phyloP scores from a whole-genome alignment of 2,329 filamentous ascomycete genomes.

The Fusarium coffeatum region DNA sequence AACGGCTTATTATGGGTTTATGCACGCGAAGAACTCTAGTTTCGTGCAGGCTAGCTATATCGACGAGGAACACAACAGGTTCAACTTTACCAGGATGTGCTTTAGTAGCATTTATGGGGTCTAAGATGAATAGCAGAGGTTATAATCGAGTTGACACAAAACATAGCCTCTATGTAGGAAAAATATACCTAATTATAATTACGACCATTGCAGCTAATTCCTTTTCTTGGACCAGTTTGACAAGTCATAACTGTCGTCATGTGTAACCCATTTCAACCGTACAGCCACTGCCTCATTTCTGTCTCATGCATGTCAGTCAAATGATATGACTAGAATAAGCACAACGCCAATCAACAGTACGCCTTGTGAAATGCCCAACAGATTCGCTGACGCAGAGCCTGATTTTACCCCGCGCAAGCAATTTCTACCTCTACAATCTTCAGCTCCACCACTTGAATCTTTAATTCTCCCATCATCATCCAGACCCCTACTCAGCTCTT shows the following conservation, averaged over 20 bases:
- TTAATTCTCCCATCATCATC: too few species aligned
- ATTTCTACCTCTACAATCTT: too few species aligned
- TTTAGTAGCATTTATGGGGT: slow-evolving; percentile 2
- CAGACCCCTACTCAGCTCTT: too few species aligned
- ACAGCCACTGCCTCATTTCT: background rate
- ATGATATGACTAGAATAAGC: background rate
- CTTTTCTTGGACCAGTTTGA: fast-evolving
- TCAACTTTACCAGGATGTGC: slow-evolving; percentile 16
- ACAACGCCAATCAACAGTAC: background rate
- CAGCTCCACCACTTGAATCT: too few species aligned
- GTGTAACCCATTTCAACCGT: background rate
- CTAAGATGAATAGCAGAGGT: fast-evolving
- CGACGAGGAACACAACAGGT: background rate
- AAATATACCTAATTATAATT: background rate
- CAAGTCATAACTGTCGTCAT: background rate
- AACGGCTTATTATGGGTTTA: background rate
- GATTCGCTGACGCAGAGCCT: fast-evolving
- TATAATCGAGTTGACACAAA: too few species aligned
- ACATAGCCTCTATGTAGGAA: too few species aligned
- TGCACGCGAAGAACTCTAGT: slow-evolving; percentile 4
- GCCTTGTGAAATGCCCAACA: background rate
- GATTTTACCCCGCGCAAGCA: background rate
- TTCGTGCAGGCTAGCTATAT: background rate
- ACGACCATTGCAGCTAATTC: fast-evolving
- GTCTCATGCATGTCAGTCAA: background rate